These are phyloP conservation scores for Pyracantha coccinea DNA, from an alignment of 331 rosid genomes.

Conservation along the genomic window DNA sequence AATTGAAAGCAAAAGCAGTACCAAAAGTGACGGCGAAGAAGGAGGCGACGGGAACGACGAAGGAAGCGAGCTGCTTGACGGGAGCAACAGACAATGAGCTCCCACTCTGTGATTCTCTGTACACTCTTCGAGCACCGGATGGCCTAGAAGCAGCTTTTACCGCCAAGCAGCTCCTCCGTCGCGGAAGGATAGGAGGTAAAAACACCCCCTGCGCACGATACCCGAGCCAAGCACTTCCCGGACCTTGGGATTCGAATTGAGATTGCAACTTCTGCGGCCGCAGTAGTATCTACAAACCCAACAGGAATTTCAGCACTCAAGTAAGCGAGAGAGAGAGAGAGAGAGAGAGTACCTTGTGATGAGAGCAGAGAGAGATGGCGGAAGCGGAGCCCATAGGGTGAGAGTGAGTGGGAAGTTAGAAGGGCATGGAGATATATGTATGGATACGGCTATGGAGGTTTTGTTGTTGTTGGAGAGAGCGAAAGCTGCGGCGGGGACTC, in stretches of 20 bases:
- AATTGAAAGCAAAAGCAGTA: conserved; percentile 21
- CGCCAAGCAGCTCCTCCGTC: conserved; percentile 21
- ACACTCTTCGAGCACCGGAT: conserved; percentile 51
- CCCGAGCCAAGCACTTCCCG: conserved; percentile 18
- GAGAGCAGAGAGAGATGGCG: conserved; percentile 49
- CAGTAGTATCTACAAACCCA: conserved; percentile 15
- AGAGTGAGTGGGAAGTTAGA: conserved; percentile 12
- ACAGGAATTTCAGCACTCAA: not conserved
- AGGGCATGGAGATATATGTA: conserved; percentile 18
- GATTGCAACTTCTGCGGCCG: no score
- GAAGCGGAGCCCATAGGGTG: conserved; percentile 55
- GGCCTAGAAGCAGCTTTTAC: conserved; percentile 42
- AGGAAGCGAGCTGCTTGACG: conserved; percentile 51
- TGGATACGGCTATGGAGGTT: not conserved
- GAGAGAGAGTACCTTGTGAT: conserved; percentile 31
- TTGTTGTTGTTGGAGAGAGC: not conserved
- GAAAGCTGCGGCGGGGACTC: conserved; percentile 2
- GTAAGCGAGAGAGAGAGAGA: not conserved
- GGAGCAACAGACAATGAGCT: conserved; percentile 44
- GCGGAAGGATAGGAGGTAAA: conserved; percentile 12
- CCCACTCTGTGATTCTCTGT: conserved; percentile 56
- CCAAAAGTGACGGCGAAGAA: conserved; percentile 66
- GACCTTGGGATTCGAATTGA: no score
- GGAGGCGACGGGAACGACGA: conserved; percentile 53
- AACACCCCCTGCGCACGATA: conserved; percentile 4